Conservation (phyloP, 148 eudicot genomes). For the Salicornia ramosissima region DNA sequence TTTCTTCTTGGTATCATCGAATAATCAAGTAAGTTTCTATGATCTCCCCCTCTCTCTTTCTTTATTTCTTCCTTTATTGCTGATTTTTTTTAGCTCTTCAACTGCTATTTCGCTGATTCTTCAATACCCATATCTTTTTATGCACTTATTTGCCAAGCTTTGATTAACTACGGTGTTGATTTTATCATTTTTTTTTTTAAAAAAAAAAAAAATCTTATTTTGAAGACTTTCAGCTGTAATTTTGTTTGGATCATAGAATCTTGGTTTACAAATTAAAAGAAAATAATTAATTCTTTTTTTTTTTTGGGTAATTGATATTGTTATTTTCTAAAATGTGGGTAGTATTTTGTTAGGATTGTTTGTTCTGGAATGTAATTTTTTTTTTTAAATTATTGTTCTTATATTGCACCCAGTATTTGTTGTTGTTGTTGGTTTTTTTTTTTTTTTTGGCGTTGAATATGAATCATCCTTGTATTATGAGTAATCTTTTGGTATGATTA, state of each 20-base stretch:
- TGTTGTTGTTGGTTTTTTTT: no score
- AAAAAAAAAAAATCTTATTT: no score
- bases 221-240: neutral
- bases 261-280: no score
- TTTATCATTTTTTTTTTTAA: neutral
- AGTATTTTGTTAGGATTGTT: no score
- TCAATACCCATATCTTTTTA: neutral
- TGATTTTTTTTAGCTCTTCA: constrained; percentile 2
- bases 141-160: neutral
- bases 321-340: constrained; percentile 3
- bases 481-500: no score
- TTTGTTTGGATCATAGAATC: no score
- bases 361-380: no score
- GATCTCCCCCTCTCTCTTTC: constrained; percentile 5
- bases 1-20: constrained; percentile 22
- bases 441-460: neutral
- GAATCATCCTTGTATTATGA: neutral
- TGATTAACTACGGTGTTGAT: neutral
- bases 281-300: neutral
- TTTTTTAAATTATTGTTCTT: no score
- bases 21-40: neutral
- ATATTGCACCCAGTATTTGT: no score
- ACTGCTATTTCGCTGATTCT: neutral
- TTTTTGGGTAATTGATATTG: neutral
- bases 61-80: neutral